Conservation (phyloP, 2,329 filamentous ascomycete genomes). For the Colletotrichum sp. region DNA sequence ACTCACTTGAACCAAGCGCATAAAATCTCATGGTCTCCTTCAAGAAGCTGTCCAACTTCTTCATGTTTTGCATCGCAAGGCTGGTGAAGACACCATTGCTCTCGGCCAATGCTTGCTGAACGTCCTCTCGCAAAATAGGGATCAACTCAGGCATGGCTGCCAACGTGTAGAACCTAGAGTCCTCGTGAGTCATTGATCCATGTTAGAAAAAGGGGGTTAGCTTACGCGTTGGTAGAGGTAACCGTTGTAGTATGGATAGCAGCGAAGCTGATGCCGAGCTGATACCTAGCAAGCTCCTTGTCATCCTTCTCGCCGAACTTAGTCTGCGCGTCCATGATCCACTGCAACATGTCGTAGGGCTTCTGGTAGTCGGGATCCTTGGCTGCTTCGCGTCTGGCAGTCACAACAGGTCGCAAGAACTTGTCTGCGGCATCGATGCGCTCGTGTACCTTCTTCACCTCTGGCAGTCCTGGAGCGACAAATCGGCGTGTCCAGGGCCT, state of each 20-base stretch:
- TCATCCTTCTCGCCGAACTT: constrained; percentile 36
- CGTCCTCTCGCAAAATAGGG: constrained; percentile 56
- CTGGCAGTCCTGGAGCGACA: constrained; percentile 32
- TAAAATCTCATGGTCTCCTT: constrained; percentile 40
- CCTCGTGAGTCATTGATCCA: not conserved
- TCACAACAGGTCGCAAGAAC: constrained; percentile 41
- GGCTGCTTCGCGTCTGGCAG: constrained; percentile 27
- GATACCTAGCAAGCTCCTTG: constrained; percentile 42
- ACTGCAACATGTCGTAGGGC: constrained; percentile 53
- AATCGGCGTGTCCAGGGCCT: constrained; percentile 37
- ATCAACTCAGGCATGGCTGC: constrained; percentile 54
- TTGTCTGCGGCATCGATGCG: constrained; percentile 35
- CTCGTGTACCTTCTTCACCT: constrained; percentile 35
- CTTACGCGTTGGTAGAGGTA: constrained; percentile 42
- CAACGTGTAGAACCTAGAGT: constrained; percentile 54
- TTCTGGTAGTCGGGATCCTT: constrained; percentile 25
- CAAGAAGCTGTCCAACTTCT: constrained; percentile 46
- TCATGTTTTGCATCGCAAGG: constrained; percentile 39
- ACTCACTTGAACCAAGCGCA: constrained; percentile 36
- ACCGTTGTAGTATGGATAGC: constrained; percentile 58
- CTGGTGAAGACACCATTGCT: constrained; percentile 37
- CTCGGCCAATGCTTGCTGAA: constrained; percentile 39
- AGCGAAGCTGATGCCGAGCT: constrained; percentile 50
- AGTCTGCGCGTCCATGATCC: constrained; percentile 44
- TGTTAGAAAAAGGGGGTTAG: no score